Evolutionary conservation across 2,329 filamentous ascomycete genomes (phyloP).

Genomic region (Fusarium fujikuroi): DNA sequence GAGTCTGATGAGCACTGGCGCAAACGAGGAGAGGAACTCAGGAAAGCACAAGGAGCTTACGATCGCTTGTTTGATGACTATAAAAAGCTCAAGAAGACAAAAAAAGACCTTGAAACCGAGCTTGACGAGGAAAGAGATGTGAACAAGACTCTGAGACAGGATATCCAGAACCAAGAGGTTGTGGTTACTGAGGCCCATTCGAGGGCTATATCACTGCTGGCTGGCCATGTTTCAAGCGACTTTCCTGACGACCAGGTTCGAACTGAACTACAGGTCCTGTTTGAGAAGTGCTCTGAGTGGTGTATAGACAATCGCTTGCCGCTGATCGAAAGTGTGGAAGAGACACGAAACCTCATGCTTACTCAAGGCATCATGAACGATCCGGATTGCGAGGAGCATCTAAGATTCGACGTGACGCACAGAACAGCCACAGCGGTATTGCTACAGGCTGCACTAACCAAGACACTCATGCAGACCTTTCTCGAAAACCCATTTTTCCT

Average conservation of each 20-base stretch:
- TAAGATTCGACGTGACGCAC: neutral
- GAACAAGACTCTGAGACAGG: neutral
- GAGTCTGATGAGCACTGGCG: neutral
- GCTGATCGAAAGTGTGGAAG: fast-evolving
- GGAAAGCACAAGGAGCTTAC: neutral
- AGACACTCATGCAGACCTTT: neutral
- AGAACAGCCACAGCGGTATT: neutral
- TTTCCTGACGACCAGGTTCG: neutral
- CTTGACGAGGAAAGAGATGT: neutral
- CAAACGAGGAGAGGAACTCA: neutral
- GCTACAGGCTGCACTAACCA: neutral
- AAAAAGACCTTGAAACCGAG: neutral
- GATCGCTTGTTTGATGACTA: neutral
- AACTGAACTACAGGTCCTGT: neutral
- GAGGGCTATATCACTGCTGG: neutral
- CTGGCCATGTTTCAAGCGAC: neutral
- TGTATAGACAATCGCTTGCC: neutral
- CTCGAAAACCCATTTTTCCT: neutral
- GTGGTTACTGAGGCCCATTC: neutral
- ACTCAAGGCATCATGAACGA: neutral
- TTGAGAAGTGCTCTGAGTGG: neutral
- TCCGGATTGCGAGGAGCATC: neutral
- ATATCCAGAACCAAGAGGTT: neutral
- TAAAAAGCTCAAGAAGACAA: neutral
- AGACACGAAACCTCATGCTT: neutral